Evolutionary conservation across 108 stramenopile species (phyloP), one percentile per base, ranked within the genome.

Genomic region (Conticribra weissflogii): DNA sequence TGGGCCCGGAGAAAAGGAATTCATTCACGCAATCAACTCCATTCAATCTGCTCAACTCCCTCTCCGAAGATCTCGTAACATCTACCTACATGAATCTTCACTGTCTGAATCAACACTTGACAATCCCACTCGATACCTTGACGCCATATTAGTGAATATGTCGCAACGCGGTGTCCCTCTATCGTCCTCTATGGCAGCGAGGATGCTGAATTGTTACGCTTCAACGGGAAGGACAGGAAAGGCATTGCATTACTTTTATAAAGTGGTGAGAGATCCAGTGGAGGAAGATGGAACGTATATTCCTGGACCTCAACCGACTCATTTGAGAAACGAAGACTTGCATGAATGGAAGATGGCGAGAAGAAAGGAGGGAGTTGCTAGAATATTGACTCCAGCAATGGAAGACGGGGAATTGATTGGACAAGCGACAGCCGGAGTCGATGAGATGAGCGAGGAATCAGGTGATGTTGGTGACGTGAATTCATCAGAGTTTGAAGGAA

Each of bases 121-220:
- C 67, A 86, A 94, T 56, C 92, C 92, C 8, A 94, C 92, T 2
- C 76, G 89, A n/a, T 94, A 88, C 79, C 78, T 94, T 18, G 92
- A 94, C 83, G 89, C 89, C 12, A 94, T 94, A 63, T 63, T 94
- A 18, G 53, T 94, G 46, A 90, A 94, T 51, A 94, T 94, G 92
- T 72, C 73, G 59, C 82, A 91, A 75, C 73, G 92, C 21, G 79
- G 80, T n/a, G 83, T 89, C 12, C 54, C 81, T 14, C 77, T 94
- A 25, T 76, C 71, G 25, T 78, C 83, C 0, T 36, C 68, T 36
- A 49, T 91, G 62, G 92, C 92, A 17, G 86, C 88, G 49, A 85
- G 64, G 3, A 90, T 94, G 92, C 67, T 94, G 1, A 66, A 78
- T 61, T 84, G 84, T 24, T 91, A 83, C 59, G 72, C 85, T 45